Evolutionary conservation across 129 eudicot genomes (phyloP), one percentile per base, ranked within the genome.

Genomic region (Centella asiatica): DNA sequence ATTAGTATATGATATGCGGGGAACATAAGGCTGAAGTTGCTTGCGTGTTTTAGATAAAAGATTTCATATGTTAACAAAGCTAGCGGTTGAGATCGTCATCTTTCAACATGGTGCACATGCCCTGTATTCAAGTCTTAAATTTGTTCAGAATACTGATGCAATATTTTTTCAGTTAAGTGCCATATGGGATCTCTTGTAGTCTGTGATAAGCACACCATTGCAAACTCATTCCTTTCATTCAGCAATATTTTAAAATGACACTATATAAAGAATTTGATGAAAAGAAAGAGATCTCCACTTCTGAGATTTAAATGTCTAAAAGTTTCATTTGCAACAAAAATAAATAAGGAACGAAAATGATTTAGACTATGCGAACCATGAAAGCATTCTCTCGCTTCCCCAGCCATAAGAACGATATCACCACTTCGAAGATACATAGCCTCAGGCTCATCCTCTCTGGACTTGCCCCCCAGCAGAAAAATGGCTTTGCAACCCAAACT

Each of bases 401-500:
- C 94, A 66, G 87, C 78, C 97, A 90, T 90, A 50, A 90, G 85
- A 7, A 90, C 86, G 26, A 73, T 67, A 77, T 90, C 97, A 49
- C 97, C 96, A 78, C 94, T 92, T 68, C 98, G 81, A 49, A 92
- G 90, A 75, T 84, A 87, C 98, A 92, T 84, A 15, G 96, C 90
- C 44, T 77, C 24, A 10, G 95, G 96, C 71, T 77, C 57, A 76
- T 92, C 81, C 46, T 87, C 86, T 68, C 98, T 87, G 22, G 98
- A 81, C 72, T 84, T 92, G 51, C 98, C 98, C 47, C 98, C 98
- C 63, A 92, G 94, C 70, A 90, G 96, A 62, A 92, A 92, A 59
- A 92, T 84, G 28, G 90, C 95, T 76, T 92, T 92, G 90, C 96
- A 92, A 27, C 95, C 98, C 90, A 92, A 74, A 69, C 96, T 92